phyloP scores from a whole-genome alignment of 441 rosid genomes.

The Adansonia madagascariensis region DNA sequence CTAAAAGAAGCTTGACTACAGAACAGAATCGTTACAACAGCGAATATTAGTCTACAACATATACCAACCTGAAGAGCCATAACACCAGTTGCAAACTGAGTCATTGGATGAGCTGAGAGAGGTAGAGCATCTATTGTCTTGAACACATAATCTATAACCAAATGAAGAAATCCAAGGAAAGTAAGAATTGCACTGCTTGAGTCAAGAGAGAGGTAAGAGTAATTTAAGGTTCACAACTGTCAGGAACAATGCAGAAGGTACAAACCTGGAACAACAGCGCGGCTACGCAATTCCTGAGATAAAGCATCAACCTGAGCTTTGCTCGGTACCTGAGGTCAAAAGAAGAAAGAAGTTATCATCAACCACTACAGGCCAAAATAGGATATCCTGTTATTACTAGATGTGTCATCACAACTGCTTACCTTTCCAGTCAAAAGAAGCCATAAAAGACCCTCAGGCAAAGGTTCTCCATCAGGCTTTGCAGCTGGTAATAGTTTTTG shows the following conservation, averaged over 20 bases:
- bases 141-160: constrained; percentile 70
- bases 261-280: constrained; percentile 89
- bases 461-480: constrained; percentile 86
- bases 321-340: constrained; percentile 69
- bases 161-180: constrained; percentile 24
- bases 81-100: constrained; percentile 88
- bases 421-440: constrained; percentile 98
- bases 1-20: background rate
- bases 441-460: constrained; percentile 97
- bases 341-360: background rate
- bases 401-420: background rate
- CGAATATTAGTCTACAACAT: constrained; percentile 9
- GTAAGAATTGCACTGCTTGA: constrained; percentile 27
- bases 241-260: constrained; percentile 27
- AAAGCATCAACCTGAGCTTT: constrained; percentile 86
- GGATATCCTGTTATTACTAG: background rate
- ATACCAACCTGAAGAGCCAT: constrained; percentile 91
- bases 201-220: background rate
- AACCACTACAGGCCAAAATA: constrained; percentile 9
- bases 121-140: constrained; percentile 89
- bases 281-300: constrained; percentile 73
- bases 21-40: constrained; percentile 4
- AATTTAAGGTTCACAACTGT: constrained; percentile 8
- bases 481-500: constrained; percentile 90
- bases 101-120: constrained; percentile 89